Percentiles rank a stretch among this genome's conserved stretches.
These are phyloP conservation scores for Pisolithus marmoratus DNA, from an alignment of 768 basidiomycete genomes.

Conservation along the genomic window DNA sequence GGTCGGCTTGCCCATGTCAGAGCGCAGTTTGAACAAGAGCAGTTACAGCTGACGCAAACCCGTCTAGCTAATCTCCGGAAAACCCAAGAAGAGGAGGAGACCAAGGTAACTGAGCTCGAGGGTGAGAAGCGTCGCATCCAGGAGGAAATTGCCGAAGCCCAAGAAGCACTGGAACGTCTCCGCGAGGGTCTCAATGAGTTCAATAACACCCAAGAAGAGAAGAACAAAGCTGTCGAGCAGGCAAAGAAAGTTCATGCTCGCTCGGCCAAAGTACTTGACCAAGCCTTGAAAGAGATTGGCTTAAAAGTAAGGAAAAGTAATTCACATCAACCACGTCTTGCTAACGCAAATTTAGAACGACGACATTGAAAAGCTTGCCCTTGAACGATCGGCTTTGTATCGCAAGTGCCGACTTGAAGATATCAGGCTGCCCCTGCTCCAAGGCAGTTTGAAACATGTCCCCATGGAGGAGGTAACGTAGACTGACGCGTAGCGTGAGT, in stretches of 20 bases:
- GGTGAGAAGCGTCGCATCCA: slow-evolving; percentile 49
- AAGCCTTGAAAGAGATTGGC: slow-evolving; percentile 86
- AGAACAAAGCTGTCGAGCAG: slow-evolving; percentile 67
- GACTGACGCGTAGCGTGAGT: neutral
- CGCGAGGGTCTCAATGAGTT: slow-evolving; percentile 57
- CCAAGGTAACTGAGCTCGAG: slow-evolving; percentile 47
- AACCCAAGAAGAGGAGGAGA: slow-evolving; percentile 46
- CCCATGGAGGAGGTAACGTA: slow-evolving; percentile 86
- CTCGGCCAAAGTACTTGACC: slow-evolving; percentile 74
- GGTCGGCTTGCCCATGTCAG: slow-evolving; percentile 33
- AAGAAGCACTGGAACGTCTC: slow-evolving; percentile 49
- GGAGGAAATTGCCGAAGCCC: slow-evolving; percentile 54
- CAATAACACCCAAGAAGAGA: slow-evolving; percentile 65
- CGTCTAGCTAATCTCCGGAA: slow-evolving; percentile 53
- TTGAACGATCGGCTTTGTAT: slow-evolving; percentile 84
- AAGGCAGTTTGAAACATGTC: slow-evolving; percentile 78
- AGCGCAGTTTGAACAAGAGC: slow-evolving; percentile 75
- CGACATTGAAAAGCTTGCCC: slow-evolving; percentile 81
- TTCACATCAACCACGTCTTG: too few species aligned
- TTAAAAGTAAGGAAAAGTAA: slow-evolving; percentile 46
- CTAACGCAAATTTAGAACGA: slow-evolving; percentile 50
- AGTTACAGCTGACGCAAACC: slow-evolving; percentile 57
- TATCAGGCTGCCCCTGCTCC: slow-evolving; percentile 69
- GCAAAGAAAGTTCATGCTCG: slow-evolving; percentile 66
- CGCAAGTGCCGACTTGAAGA: slow-evolving; percentile 93